Percentiles rank a stretch among this genome's conserved stretches.
These are phyloP conservation scores for Phytophthora sp. DNA, from an alignment of 352 stramenopile genomes.

Conservation along the genomic window DNA sequence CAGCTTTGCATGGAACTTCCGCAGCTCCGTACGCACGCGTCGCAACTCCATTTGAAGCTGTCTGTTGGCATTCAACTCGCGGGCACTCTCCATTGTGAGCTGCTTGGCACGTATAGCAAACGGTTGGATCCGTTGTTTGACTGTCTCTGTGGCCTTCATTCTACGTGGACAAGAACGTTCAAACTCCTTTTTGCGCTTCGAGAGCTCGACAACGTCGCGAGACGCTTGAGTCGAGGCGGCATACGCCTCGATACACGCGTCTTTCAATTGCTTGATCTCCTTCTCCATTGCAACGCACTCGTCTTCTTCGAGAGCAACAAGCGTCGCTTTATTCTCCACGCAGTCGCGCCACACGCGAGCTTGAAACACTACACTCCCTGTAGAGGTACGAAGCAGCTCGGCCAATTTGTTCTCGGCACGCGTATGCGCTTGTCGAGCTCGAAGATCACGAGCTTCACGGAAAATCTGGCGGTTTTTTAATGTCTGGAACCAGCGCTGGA, in stretches of 20 bases:
- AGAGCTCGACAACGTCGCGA: slow-evolving; percentile 40
- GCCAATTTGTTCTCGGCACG: slow-evolving; percentile 47
- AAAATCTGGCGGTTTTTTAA: slow-evolving; percentile 68
- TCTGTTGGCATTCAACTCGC: slow-evolving; percentile 49
- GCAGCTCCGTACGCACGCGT: slow-evolving; percentile 41
- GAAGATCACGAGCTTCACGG: slow-evolving; percentile 38
- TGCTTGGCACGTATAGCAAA: slow-evolving; percentile 68
- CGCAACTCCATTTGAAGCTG: slow-evolving; percentile 66
- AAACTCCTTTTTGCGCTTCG: slow-evolving; percentile 46
- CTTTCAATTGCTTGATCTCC: slow-evolving; percentile 56
- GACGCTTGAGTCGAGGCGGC: slow-evolving; percentile 45
- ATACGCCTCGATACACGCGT: slow-evolving; percentile 51
- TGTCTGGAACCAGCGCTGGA: slow-evolving; percentile 74
- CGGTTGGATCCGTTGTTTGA: slow-evolving; percentile 67
- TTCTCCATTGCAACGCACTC: slow-evolving; percentile 49
- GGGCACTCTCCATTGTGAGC: slow-evolving; percentile 59
- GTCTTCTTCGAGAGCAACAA: slow-evolving; percentile 52
- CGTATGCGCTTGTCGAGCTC: slow-evolving; percentile 20
- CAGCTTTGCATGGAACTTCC: slow-evolving; percentile 49
- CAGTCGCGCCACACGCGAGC: slow-evolving; percentile 74
- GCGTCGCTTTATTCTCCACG: slow-evolving; percentile 50
- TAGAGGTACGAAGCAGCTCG: slow-evolving; percentile 35
- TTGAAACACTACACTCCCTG: slow-evolving; percentile 63
- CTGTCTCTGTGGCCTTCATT: slow-evolving; percentile 26
- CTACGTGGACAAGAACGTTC: slow-evolving; percentile 31